A percentile compares a stretch with the other conserved stretches of the same genome.
phyloP scores from a whole-genome alignment of 164 flowering plant species.

The Piper betle region DNA sequence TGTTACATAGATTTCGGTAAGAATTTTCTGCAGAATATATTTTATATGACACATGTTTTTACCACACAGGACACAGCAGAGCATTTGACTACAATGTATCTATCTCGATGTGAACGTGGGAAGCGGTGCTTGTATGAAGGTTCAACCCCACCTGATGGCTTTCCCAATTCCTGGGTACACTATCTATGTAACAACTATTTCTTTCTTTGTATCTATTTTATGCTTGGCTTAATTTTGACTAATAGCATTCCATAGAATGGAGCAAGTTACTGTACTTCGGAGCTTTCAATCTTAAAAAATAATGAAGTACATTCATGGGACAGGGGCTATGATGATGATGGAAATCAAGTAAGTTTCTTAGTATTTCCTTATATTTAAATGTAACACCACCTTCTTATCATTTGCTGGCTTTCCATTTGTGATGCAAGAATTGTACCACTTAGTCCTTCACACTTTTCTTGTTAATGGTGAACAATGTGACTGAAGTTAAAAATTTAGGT shows the following conservation, averaged over 20 bases:
- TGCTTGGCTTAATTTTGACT: background rate
- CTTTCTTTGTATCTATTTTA: background rate
- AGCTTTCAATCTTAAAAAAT: conserved; percentile 66
- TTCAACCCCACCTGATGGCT: conserved; percentile 83
- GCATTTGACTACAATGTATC: conserved; percentile 75
- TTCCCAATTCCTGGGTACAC: conserved; percentile 91
- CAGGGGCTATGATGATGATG: conserved; percentile 80
- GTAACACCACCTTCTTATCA: background rate
- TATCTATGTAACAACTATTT: background rate
- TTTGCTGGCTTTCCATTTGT: background rate
- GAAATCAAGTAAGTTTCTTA: conserved; percentile 63
- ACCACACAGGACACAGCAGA: conserved; percentile 74
- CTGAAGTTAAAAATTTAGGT: background rate
- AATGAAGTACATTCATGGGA: conserved; percentile 82
- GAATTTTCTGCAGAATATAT: background rate
- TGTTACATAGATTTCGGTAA: background rate
- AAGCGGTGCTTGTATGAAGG: conserved; percentile 96
- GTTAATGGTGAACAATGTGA: background rate
- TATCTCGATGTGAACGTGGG: conserved; percentile 85
- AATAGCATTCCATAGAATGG: conserved; percentile 46
- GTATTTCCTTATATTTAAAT: background rate
- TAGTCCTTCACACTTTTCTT: background rate
- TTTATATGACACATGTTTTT: background rate
- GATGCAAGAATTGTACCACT: background rate
- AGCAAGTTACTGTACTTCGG: conserved; percentile 75